These are phyloP conservation scores for Cardiospermum halicacabum DNA, from an alignment of 345 rosid genomes.

Conservation along the genomic window DNA sequence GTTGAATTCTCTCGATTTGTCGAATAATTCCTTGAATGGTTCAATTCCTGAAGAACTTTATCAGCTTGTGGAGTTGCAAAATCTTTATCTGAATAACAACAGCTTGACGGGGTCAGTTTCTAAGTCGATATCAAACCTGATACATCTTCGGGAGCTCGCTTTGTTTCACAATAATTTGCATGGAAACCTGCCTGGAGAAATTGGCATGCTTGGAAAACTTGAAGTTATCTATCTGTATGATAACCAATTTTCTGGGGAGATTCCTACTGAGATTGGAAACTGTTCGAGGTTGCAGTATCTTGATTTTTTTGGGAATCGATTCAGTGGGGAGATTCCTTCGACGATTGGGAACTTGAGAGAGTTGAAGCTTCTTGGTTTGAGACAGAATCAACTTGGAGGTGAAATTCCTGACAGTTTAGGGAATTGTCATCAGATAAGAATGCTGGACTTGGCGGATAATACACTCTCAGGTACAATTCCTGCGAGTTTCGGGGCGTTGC, in stretches of 20 bases:
- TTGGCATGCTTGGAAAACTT: constrained; percentile 49
- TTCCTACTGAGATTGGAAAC: constrained; percentile 81
- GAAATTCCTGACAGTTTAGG: constrained; percentile 67
- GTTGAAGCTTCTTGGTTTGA: constrained; percentile 61
- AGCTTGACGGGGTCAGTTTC: constrained; percentile 70
- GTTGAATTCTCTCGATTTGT: constrained; percentile 68
- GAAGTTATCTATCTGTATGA: constrained; percentile 70
- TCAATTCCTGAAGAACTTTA: constrained; percentile 56
- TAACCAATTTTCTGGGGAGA: constrained; percentile 59
- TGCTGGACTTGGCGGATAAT: constrained; percentile 90
- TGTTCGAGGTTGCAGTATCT: constrained; percentile 71
- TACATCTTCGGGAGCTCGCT: constrained; percentile 57
- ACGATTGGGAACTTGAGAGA: constrained; percentile 54
- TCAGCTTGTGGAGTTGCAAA: constrained; percentile 41
- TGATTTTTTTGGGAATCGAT: constrained; percentile 73
- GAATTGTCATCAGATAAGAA: constrained; percentile 58
- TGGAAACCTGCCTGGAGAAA: constrained; percentile 62
- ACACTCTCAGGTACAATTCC: constrained; percentile 64
- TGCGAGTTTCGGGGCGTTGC: constrained; percentile 45
- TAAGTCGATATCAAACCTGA: constrained; percentile 59
- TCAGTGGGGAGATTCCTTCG: constrained; percentile 63
- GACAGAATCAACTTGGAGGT: constrained; percentile 75
- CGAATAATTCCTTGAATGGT: constrained; percentile 69
- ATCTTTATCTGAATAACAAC: constrained; percentile 87
- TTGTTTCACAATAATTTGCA: constrained; percentile 71